phyloP scores from a whole-genome alignment of 2,329 filamentous ascomycete genomes.

The Capronia coronata region DNA sequence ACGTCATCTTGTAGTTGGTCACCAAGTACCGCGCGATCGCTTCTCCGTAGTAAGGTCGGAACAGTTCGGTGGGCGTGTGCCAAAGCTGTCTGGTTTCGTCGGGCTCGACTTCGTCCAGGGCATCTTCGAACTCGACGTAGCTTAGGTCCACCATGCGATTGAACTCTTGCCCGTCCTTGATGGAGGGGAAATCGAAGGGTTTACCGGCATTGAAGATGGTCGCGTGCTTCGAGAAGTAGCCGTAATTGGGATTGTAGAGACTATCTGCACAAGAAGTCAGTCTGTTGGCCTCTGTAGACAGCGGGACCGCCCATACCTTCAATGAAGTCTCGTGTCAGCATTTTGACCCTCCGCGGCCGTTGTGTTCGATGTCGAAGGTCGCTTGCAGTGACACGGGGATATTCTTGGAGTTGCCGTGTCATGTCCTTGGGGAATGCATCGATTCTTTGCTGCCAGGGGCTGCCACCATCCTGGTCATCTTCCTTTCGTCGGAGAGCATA shows the following conservation, averaged over 20 bases:
- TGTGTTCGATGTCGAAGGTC: slow-evolving; percentile 66
- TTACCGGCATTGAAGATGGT: slow-evolving; percentile 92
- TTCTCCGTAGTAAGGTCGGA: slow-evolving; percentile 93
- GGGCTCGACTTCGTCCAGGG: slow-evolving; percentile 64
- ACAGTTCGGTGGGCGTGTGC: slow-evolving; percentile 97
- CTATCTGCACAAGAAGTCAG: slow-evolving; percentile 56
- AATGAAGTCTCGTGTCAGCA: slow-evolving; percentile 95
- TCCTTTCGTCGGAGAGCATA: slow-evolving; percentile 36
- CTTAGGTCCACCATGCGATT: slow-evolving; percentile 66
- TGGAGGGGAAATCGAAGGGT: slow-evolving; percentile 76
- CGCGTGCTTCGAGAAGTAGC: slow-evolving; percentile 93
- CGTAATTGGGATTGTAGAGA: slow-evolving; percentile 88
- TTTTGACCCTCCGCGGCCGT: slow-evolving; percentile 82
- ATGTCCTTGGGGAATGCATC: slow-evolving; percentile 70
- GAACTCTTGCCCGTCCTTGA: slow-evolving; percentile 82
- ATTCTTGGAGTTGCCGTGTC: slow-evolving; percentile 70
- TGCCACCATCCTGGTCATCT: slow-evolving; percentile 50
- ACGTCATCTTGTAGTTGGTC: slow-evolving; percentile 88
- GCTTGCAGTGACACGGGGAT: slow-evolving; percentile 77
- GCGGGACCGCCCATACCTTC: slow-evolving; percentile 57
- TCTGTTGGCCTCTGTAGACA: too few relatives aligned
- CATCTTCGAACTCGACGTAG: slow-evolving; percentile 86
- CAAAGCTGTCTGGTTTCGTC: slow-evolving; percentile 83
- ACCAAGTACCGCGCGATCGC: slow-evolving; percentile 94
- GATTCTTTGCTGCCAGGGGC: slow-evolving; percentile 78